phyloP scores from a whole-genome alignment of 1,284 basidiomycete species.

The Leccinum cinnamomeum region DNA sequence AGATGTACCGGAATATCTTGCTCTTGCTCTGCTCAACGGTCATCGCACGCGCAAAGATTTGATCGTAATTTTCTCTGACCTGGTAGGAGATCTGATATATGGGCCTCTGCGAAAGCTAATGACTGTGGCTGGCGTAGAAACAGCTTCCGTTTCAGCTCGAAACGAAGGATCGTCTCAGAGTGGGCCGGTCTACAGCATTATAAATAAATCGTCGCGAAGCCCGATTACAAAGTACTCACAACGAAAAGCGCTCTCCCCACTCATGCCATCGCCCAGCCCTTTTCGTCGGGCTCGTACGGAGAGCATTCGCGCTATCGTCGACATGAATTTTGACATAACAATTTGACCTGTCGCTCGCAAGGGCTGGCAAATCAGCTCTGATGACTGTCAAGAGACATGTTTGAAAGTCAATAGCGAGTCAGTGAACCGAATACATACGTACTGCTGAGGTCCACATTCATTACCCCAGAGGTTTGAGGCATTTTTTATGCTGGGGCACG shows the following conservation, averaged over 20 bases:
- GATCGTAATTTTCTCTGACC: conserved; percentile 2
- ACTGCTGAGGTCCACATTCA: conserved; percentile 24
- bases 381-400: conserved; percentile 16
- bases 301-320: conserved; percentile 13
- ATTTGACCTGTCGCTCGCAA: conserved; percentile 24
- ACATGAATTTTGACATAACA: conserved; percentile 29
- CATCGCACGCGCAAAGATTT: not conserved
- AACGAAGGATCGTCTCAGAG: conserved; percentile 22
- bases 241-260: conserved; percentile 24
- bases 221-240: conserved; percentile 14
- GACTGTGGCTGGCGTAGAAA: conserved; percentile 10
- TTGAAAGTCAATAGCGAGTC: not conserved
- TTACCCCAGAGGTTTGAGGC: not conserved
- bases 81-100: conserved; percentile 22
- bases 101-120: conserved; percentile 17
- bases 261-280: conserved; percentile 16
- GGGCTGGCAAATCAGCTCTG: conserved; percentile 24
- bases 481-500: not conserved
- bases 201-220: not conserved
- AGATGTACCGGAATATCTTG: conserved; percentile 15
- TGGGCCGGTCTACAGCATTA: conserved; percentile 12
- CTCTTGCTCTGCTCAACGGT: conserved; percentile 10
- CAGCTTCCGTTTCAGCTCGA: conserved; percentile 27
- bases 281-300: conserved; percentile 18
- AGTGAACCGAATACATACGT: conserved; percentile 9